phyloP scores from a whole-genome alignment of 148 eudicot species.

The Silene latifolia region DNA sequence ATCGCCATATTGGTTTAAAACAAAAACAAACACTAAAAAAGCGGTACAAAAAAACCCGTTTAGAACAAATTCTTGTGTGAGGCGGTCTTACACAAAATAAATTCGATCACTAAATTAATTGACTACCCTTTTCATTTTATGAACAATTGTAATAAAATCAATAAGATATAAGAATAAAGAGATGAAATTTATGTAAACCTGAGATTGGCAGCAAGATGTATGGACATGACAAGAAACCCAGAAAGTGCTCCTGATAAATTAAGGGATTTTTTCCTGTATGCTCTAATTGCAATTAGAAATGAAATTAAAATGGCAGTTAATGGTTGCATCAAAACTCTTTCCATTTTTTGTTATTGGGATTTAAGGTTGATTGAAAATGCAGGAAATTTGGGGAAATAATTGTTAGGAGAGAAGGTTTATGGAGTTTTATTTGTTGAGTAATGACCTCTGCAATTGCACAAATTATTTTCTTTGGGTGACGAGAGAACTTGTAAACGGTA shows the following conservation, averaged over 20 bases:
- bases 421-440: too few relatives aligned
- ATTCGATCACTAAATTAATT: neutral
- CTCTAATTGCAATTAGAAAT: constrained; percentile 47
- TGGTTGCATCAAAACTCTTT: constrained; percentile 37
- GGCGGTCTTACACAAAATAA: too few relatives aligned
- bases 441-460: too few relatives aligned
- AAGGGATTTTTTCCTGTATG: constrained; percentile 75
- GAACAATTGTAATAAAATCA: neutral
- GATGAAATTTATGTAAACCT: constrained; percentile 36
- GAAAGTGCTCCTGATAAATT: constrained; percentile 64
- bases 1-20: too few relatives aligned
- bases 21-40: too few relatives aligned
- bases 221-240: constrained; percentile 65
- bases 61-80: too few relatives aligned
- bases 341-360: constrained; percentile 25
- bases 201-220: constrained; percentile 63
- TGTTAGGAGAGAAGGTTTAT: too few relatives aligned
- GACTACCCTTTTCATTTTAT: neutral
- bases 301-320: constrained; percentile 49
- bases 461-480: too few relatives aligned
- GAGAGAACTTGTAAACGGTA: too few relatives aligned
- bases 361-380: neutral
- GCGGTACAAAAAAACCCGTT: too few relatives aligned
- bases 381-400: neutral
- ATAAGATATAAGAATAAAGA: neutral